Evolutionary conservation across 768 basidiomycete genomes (phyloP), one percentile per base, ranked within the genome.

Genomic region (Calocera cornea): DNA sequence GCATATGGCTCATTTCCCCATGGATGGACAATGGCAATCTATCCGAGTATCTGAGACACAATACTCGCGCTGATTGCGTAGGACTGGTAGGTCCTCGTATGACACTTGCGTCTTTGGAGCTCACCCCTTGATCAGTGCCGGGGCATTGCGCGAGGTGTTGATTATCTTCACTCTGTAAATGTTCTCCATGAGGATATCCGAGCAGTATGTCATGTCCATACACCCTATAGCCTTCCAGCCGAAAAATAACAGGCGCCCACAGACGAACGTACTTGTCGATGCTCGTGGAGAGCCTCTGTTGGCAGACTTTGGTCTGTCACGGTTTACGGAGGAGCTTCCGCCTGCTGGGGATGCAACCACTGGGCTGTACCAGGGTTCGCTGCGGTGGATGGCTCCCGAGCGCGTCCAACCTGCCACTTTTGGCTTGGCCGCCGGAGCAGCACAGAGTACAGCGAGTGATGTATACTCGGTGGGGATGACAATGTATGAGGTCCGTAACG

Each of bases 401-500:
- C 54, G 54, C 19, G 19, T 60, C 54, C 27, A 60, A 33, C 54
- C 54, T 60, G 10, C 27, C 2, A 27, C 27, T 11, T 60, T 60
- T 27, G 27, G 54, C 2, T 2, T 60, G 54, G 22, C 54, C 5
- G 31, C 54, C 5, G 31, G 16, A 16, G 24, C 24, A 8, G 54
- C 54, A 10, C 27, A 27, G 54, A 60, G 24, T 10, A 10, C 54
- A 3, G 27, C 54, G 54, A 60, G 54, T 19, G 54, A 60, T 31
- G 54, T 60, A 16, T 60, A 60, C 19, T 60, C 54, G 22, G 54
- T 60, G 54, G 54, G 54, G 2, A 60, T 60, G 54, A 60, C 54
- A 31, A 60, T 60, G 54, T 60, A 60, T 33, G 54, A 60, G 54
- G 54, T 60, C 7, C 14, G 8, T 27, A 3, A 8, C 19, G 44